Evolutionary conservation across 148 eudicot species (phyloP).

Genomic region (Euryodendron excelsum): DNA sequence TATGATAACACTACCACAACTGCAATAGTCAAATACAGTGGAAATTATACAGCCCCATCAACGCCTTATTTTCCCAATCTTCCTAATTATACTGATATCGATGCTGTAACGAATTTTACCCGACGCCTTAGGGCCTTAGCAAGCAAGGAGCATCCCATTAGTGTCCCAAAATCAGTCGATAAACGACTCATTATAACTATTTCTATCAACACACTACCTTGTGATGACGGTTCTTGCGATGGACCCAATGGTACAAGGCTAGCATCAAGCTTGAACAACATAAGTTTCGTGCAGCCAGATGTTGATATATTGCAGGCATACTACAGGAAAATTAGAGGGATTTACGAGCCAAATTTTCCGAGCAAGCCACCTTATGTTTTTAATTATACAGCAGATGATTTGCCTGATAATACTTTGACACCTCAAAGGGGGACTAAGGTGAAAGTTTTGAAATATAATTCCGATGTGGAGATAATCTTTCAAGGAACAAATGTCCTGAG

Average conservation of each 20-base stretch:
- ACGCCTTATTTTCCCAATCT: slow-evolving; percentile 13
- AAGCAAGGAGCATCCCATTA: not conserved
- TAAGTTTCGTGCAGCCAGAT: slow-evolving; percentile 9
- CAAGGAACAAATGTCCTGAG: slow-evolving; percentile 22
- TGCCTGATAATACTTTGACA: slow-evolving; percentile 3
- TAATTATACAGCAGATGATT: slow-evolving; percentile 8
- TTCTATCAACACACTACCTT: not conserved
- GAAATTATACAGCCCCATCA: not conserved
- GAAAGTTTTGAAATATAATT: slow-evolving; percentile 10
- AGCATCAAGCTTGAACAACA: slow-evolving; percentile 18
- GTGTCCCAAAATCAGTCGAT: slow-evolving; percentile 16
- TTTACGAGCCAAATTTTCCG: slow-evolving; percentile 16
- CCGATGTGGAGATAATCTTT: slow-evolving; percentile 19
- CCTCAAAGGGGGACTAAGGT: slow-evolving; percentile 16
- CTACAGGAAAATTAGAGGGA: slow-evolving; percentile 8
- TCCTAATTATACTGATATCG: slow-evolving; percentile 11
- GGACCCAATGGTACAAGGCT: slow-evolving; percentile 8
- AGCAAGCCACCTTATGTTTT: slow-evolving; percentile 7
- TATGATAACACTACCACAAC: slow-evolving; percentile 30
- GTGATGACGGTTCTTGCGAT: not conserved
- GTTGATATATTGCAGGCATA: slow-evolving; percentile 23
- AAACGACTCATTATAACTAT: slow-evolving; percentile 8
- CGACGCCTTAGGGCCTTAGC: slow-evolving; percentile 4
- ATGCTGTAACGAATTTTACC: slow-evolving; percentile 10
- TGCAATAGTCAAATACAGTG: slow-evolving; percentile 15